A percentile compares a stretch with the other conserved stretches of the same genome.
phyloP scores from a whole-genome alignment of 352 stramenopile species.

The Globisporangium paddicum region DNA sequence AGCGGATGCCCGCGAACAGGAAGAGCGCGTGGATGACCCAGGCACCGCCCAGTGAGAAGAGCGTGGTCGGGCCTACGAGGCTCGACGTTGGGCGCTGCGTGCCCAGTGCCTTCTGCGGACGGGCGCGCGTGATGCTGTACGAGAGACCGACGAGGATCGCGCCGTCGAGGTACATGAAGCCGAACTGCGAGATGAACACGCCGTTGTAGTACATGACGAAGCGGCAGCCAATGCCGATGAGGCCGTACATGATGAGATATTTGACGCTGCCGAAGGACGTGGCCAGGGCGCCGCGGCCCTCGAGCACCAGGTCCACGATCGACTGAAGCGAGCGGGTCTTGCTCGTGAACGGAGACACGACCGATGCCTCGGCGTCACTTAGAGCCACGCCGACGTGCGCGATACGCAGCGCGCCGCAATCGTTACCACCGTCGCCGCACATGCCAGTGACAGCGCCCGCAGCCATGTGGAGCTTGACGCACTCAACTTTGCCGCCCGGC shows the following conservation, averaged over 20 bases:
- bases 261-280: constrained; percentile 84
- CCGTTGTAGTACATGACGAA: constrained; percentile 85
- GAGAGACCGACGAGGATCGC: constrained; percentile 75
- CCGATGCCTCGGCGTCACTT: constrained; percentile 83
- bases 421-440: constrained; percentile 87
- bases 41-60: constrained; percentile 54
- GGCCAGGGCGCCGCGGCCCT: constrained; percentile 77
- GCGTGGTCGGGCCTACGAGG: constrained; percentile 70
- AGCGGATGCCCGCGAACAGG: constrained; percentile 53
- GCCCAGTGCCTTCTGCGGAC: constrained; percentile 52
- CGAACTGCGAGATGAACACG: constrained; percentile 85
- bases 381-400: constrained; percentile 90
- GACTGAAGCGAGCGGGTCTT: constrained; percentile 68
- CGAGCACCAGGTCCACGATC: constrained; percentile 73
- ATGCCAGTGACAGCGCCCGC: constrained; percentile 69
- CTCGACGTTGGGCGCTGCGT: constrained; percentile 76
- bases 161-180: constrained; percentile 82
- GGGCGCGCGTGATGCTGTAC: constrained; percentile 69
- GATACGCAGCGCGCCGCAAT: constrained; percentile 89
- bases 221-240: constrained; percentile 78
- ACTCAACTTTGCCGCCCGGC: constrained; percentile 65
- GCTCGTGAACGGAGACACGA: constrained; percentile 89
- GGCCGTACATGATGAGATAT: constrained; percentile 87
- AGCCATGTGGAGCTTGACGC: constrained; percentile 61
- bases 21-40: constrained; percentile 74